Evolutionary conservation across 345 rosid species (phyloP).

Genomic region (Syzygium jambos): DNA sequence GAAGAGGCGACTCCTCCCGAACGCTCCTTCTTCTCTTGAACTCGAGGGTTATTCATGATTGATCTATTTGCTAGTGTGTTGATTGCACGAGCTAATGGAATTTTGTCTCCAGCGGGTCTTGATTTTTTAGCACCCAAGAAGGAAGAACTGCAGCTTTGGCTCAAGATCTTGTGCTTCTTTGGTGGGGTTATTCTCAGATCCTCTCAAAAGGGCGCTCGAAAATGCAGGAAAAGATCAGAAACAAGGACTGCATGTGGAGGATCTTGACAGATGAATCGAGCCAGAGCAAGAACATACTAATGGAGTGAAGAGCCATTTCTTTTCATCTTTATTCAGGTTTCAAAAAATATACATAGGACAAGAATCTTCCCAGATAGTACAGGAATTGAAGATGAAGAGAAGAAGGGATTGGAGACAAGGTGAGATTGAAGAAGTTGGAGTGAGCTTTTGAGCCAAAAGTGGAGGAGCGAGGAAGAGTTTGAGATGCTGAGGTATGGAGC

Average conservation of each 20-base stretch:
- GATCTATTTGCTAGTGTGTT: background rate
- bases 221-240: background rate
- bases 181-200: background rate
- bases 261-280: background rate
- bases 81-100: background rate
- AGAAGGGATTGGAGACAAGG: background rate
- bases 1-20: background rate
- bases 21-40: background rate
- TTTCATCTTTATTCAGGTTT: background rate
- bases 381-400: background rate
- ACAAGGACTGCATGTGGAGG: background rate
- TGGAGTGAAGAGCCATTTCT: background rate
- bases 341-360: background rate
- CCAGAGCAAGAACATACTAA: background rate
- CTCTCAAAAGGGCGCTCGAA: background rate
- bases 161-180: background rate
- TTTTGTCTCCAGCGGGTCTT: background rate
- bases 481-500: background rate
- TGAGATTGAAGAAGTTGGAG: background rate
- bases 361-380: background rate
- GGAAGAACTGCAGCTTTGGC: background rate
- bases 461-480: background rate
- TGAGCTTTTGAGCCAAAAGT: background rate
- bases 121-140: background rate
- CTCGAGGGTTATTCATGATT: background rate